Percentiles rank a stretch among this genome's conserved stretches.
Conservation (phyloP, 495 filamentous ascomycete genomes). For the Xeromyces bisporus region DNA sequence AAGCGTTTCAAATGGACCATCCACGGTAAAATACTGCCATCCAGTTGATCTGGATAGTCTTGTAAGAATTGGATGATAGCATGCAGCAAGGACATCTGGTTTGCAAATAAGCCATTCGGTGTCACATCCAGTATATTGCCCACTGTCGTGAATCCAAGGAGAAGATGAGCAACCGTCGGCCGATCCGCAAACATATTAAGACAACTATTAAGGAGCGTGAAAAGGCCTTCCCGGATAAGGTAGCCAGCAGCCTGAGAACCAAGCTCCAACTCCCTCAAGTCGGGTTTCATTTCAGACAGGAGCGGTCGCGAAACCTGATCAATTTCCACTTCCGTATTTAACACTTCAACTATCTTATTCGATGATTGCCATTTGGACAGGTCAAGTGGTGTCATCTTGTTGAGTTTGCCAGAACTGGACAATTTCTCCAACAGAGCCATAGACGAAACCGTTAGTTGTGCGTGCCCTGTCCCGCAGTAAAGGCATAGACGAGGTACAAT, state of each 20-base stretch:
- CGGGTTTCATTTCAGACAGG: constrained; percentile 41
- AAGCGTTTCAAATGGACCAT: constrained; percentile 53
- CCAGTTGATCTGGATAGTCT: constrained; percentile 40
- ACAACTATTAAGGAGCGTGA: constrained; percentile 68
- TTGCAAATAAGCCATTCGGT: constrained; percentile 44
- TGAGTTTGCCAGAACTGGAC: constrained; percentile 60
- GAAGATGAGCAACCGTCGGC: constrained; percentile 73
- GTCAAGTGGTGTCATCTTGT: constrained; percentile 30
- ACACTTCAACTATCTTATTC: constrained; percentile 64
- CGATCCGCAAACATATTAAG: constrained; percentile 48
- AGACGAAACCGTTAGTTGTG: constrained; percentile 56
- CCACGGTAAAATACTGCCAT: constrained; percentile 51
- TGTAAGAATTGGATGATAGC: constrained; percentile 50
- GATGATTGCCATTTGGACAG: constrained; percentile 36
- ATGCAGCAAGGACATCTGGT: constrained; percentile 65
- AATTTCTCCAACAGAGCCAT: constrained; percentile 71
- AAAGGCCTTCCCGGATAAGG: constrained; percentile 56
- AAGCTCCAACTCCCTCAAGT: constrained; percentile 43
- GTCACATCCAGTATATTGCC: constrained; percentile 47
- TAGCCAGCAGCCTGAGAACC: constrained; percentile 49
- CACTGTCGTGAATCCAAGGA: constrained; percentile 73
- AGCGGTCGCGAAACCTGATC: constrained; percentile 53
- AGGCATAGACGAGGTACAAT: constrained; percentile 63
- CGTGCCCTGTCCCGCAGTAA: constrained; percentile 67
- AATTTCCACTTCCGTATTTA: constrained; percentile 53